Percentiles rank a stretch among this genome's conserved stretches.
phyloP scores from a whole-genome alignment of 2,329 filamentous ascomycete species.

The Lecanicillium sp. region DNA sequence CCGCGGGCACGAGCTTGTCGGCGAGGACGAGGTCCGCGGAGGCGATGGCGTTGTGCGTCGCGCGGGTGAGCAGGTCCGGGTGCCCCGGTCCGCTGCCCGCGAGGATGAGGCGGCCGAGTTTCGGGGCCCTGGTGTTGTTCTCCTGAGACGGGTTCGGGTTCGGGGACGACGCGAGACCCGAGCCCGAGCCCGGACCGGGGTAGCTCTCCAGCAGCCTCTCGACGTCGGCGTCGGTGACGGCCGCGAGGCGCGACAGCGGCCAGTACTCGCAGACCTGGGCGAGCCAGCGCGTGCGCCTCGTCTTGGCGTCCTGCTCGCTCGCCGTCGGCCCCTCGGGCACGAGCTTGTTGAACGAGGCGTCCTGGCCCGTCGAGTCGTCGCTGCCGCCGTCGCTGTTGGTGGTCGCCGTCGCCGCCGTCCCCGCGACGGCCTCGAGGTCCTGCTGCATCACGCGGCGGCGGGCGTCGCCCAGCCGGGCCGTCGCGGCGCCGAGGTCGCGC shows the following conservation, averaged over 20 bases:
- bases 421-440: too few species aligned
- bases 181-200: constrained; percentile 29
- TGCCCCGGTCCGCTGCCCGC: constrained; percentile 91
- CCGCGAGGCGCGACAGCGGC: constrained; percentile 77
- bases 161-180: constrained; percentile 17
- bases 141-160: constrained; percentile 14
- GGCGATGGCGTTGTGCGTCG: constrained; percentile 70
- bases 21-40: constrained; percentile 73
- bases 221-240: constrained; percentile 74
- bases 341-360: constrained; percentile 76
- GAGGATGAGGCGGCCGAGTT: constrained; percentile 69
- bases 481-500: constrained; percentile 65
- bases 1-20: constrained; percentile 78
- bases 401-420: constrained; percentile 42
- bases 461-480: constrained; percentile 68
- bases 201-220: constrained; percentile 72
- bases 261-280: constrained; percentile 98
- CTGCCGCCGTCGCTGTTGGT: constrained; percentile 31
- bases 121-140: constrained; percentile 14
- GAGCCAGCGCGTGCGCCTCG: constrained; percentile 83
- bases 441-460: constrained; percentile 68
- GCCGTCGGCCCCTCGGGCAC: too few species aligned
- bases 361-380: constrained; percentile 66
- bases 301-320: constrained; percentile 60
- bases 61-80: constrained; percentile 81